Evolutionary conservation across 2,329 filamentous ascomycete species (phyloP).

Genomic region (Exophiala sideris): DNA sequence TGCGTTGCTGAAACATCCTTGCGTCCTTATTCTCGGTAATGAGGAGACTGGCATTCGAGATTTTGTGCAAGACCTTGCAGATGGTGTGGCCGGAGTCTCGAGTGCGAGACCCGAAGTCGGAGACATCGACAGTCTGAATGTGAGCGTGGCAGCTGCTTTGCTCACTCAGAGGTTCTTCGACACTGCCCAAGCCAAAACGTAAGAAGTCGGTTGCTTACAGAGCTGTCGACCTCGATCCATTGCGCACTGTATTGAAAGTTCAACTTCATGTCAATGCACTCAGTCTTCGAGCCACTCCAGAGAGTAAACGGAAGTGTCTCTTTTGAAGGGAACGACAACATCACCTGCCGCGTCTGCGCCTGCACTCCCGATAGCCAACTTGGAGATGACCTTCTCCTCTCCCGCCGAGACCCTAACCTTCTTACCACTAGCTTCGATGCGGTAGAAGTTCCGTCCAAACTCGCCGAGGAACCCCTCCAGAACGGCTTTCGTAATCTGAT

Average conservation of each 20-base stretch:
- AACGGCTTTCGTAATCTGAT: constrained; percentile 53
- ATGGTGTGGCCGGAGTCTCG: constrained; percentile 63
- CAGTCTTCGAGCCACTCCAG: constrained; percentile 15
- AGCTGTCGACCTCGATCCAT: neutral
- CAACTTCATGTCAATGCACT: neutral
- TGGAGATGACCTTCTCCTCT: constrained; percentile 17
- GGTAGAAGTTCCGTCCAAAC: constrained; percentile 56
- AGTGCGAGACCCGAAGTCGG: constrained; percentile 44
- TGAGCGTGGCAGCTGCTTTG: constrained; percentile 73
- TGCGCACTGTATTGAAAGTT: too few relatives aligned
- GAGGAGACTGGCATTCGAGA: constrained; percentile 72
- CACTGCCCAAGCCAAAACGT: neutral
- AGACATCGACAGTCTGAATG: constrained; percentile 84
- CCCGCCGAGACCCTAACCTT: constrained; percentile 17
- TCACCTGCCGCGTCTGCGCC: constrained; percentile 8
- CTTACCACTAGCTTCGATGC: constrained; percentile 9
- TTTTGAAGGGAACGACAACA: constrained; percentile 21
- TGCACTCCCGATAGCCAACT: neutral
- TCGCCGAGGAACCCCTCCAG: constrained; percentile 57
- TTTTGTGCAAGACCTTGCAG: constrained; percentile 62
- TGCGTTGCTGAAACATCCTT: constrained; percentile 59
- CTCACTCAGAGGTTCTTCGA: constrained; percentile 25
- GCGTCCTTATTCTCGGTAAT: constrained; percentile 76
- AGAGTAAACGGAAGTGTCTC: constrained; percentile 17
- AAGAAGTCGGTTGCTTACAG: neutral